Percentiles rank a stretch among this genome's conserved stretches.
phyloP scores from a whole-genome alignment of 1,139 yeast species.

The Blastobotrys ciferrii region DNA sequence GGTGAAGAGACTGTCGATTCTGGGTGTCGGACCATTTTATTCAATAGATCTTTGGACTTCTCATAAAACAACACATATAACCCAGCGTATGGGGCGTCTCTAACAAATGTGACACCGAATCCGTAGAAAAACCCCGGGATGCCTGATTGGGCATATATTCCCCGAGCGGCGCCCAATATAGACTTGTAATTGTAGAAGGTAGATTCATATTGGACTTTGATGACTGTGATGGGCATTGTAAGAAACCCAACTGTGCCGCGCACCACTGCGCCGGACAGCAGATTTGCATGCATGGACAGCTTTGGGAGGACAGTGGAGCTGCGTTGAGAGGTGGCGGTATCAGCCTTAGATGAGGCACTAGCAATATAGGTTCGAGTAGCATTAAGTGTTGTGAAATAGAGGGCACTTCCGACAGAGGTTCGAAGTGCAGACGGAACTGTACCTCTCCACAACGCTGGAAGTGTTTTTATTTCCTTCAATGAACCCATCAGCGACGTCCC shows the following conservation, averaged over 20 bases:
- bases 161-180: slow-evolving; percentile 57
- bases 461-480: slow-evolving; percentile 39
- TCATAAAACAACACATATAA: slow-evolving; percentile 84
- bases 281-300: slow-evolving; percentile 65
- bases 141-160: slow-evolving; percentile 54
- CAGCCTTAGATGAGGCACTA: not conserved
- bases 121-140: slow-evolving; percentile 78
- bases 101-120: slow-evolving; percentile 76
- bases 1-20: slow-evolving; percentile 15
- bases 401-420: slow-evolving; percentile 87
- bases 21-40: slow-evolving; percentile 19
- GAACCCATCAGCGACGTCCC: slow-evolving; percentile 43
- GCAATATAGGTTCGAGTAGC: slow-evolving; percentile 47
- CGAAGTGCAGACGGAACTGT: slow-evolving; percentile 86
- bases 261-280: slow-evolving; percentile 73
- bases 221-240: slow-evolving; percentile 98
- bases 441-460: slow-evolving; percentile 78
- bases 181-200: slow-evolving; percentile 70
- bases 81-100: slow-evolving; percentile 98
- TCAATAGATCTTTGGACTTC: slow-evolving; percentile 53
- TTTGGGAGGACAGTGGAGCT: slow-evolving; percentile 53
- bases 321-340: slow-evolving; percentile 2
- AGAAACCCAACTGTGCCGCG: slow-evolving; percentile 79
- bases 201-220: slow-evolving; percentile 81
- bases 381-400: slow-evolving; percentile 75